These are phyloP conservation scores for Seiridium unicorne DNA, from an alignment of 2,329 filamentous ascomycete species.

Conservation along the genomic window DNA sequence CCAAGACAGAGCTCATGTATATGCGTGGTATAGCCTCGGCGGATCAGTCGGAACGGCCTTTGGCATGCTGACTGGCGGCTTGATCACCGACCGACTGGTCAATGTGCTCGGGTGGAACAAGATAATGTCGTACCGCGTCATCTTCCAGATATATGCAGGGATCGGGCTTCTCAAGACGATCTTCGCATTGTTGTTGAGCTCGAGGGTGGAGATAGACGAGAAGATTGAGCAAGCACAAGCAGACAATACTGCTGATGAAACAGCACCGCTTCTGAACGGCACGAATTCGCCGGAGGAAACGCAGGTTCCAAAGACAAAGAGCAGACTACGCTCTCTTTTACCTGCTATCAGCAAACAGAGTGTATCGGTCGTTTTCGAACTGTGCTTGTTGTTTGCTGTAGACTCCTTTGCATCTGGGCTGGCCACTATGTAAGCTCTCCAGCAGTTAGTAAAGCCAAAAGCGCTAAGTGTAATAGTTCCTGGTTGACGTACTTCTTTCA, in stretches of 20 bases:
- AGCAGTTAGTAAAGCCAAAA: constrained; percentile 44
- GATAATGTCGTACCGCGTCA: constrained; percentile 23
- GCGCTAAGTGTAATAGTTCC: constrained; percentile 47
- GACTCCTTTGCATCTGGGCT: constrained; percentile 59
- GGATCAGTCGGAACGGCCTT: constrained; percentile 60
- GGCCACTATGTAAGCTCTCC: constrained; percentile 55
- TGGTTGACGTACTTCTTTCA: constrained; percentile 59
- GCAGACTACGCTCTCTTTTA: constrained; percentile 34
- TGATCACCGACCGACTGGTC: constrained; percentile 52
- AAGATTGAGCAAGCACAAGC: constrained; percentile 13
- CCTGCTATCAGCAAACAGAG: constrained; percentile 45
- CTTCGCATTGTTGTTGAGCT: constrained; percentile 46
- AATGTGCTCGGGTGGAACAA: constrained; percentile 20
- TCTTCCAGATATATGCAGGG: constrained; percentile 57
- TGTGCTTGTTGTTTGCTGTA: constrained; percentile 54
- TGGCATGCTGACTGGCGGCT: constrained; percentile 59
- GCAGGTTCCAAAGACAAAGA: constrained; percentile 4
- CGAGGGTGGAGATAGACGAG: constrained; percentile 29
- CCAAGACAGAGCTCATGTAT: constrained; percentile 50
- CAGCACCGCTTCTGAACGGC: constrained; percentile 16
- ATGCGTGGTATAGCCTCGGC: constrained; percentile 59
- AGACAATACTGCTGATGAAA: constrained; percentile 13
- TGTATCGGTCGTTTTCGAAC: constrained; percentile 51
- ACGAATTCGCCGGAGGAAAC: not conserved
- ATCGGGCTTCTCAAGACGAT: constrained; percentile 57